phyloP scores from a whole-genome alignment of 257 asterid species.

The Solanum megistacrolobum region DNA sequence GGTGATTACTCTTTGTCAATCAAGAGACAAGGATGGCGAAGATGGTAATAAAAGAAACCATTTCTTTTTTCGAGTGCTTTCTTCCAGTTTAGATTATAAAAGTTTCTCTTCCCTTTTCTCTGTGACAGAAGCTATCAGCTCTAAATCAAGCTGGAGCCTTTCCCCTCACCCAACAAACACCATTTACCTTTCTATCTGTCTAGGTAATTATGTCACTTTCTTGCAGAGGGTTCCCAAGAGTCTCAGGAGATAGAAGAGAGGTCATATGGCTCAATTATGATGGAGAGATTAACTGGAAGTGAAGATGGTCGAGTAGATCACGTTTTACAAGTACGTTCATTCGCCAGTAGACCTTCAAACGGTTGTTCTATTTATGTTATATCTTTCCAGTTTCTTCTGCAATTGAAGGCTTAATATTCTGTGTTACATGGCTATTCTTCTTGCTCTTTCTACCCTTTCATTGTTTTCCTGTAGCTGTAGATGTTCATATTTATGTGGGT shows the following conservation, averaged over 20 bases:
- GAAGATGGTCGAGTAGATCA: slow-evolving; percentile 79
- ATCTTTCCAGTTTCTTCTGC: background rate
- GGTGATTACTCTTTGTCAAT: slow-evolving; percentile 81
- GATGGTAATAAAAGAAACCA: slow-evolving; percentile 34
- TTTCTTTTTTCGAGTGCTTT: background rate
- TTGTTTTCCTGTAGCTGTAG: background rate
- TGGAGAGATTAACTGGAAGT: slow-evolving; percentile 76
- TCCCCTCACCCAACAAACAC: background rate
- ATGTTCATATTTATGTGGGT: background rate
- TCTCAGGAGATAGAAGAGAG: slow-evolving; percentile 50
- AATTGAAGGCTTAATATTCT: background rate
- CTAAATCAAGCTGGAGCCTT: background rate
- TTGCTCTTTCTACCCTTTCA: background rate
- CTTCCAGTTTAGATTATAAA: background rate
- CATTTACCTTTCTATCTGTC: background rate
- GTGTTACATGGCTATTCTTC: background rate
- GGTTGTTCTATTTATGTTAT: background rate
- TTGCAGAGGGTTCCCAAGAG: slow-evolving; percentile 55
- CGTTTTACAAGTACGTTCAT: slow-evolving; percentile 63
- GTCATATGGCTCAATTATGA: slow-evolving; percentile 77
- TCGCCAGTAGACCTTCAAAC: background rate
- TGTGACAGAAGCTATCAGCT: background rate
- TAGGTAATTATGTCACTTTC: background rate
- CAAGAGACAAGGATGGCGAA: slow-evolving; percentile 32
- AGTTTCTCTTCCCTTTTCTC: background rate